These are phyloP conservation scores for Eutrema salsugineum DNA, from an alignment of 441 rosid species.

Conservation along the genomic window DNA sequence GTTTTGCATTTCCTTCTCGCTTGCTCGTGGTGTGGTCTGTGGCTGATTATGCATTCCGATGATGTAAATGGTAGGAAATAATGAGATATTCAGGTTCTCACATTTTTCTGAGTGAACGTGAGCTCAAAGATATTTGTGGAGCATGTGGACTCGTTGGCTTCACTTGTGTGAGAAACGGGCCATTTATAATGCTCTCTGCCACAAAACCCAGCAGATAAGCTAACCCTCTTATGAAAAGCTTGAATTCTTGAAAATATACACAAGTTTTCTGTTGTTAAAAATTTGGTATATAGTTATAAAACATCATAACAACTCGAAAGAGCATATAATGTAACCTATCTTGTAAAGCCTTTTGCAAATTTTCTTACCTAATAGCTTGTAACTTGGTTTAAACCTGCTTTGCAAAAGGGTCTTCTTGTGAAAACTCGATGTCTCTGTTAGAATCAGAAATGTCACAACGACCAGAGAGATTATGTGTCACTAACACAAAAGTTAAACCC, in stretches of 20 bases:
- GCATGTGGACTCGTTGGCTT: conserved; percentile 71
- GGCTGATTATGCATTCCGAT: conserved; percentile 19
- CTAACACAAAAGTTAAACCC: not conserved
- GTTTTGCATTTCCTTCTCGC: not conserved
- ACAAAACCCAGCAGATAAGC: conserved; percentile 50
- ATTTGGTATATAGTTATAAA: conserved; percentile 2
- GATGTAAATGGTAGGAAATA: conserved; percentile 35
- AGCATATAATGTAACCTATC: not conserved
- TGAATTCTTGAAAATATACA: not conserved
- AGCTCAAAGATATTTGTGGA: conserved; percentile 69
- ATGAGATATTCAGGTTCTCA: conserved; percentile 47
- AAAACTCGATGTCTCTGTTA: conserved; percentile 7
- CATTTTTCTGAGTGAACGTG: conserved; percentile 49
- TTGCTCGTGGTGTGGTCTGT: not conserved
- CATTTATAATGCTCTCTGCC: conserved; percentile 73
- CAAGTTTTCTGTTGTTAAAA: not conserved
- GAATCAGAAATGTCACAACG: not conserved
- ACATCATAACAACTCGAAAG: conserved; percentile 6
- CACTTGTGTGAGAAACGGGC: conserved; percentile 47
- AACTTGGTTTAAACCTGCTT: conserved; percentile 5
- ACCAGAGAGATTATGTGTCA: not conserved
- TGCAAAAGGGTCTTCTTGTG: not conserved
- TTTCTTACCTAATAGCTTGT: not conserved
- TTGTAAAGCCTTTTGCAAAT: not conserved
- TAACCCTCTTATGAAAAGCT: not conserved